Evolutionary conservation across 352 stramenopile species (phyloP).

Genomic region (Paralagenidium karlingii): DNA sequence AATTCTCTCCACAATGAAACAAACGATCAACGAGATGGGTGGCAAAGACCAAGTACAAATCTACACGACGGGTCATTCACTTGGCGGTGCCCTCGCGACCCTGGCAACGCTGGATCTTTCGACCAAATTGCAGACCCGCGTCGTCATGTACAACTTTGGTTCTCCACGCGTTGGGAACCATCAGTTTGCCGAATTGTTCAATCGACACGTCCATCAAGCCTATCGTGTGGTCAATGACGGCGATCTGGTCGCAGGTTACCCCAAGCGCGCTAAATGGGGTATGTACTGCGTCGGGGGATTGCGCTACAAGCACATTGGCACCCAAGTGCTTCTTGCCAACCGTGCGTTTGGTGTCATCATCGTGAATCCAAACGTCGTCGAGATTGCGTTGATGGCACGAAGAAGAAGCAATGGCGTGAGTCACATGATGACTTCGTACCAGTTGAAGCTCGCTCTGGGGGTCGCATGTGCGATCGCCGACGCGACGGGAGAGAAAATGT

Average conservation of each 20-base stretch:
- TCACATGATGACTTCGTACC: slow-evolving; percentile 2
- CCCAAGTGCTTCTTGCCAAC: slow-evolving; percentile 8
- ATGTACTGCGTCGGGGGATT: slow-evolving; percentile 3
- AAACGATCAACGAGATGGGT: no score
- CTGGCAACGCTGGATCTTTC: no score
- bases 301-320: slow-evolving; percentile 14
- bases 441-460: no score
- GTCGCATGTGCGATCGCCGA: no score
- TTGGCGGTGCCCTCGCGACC: no score
- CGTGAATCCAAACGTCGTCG: slow-evolving; percentile 14
- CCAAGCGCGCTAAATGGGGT: slow-evolving; percentile 4
- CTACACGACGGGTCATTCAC: no score
- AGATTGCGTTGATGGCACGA: slow-evolving; percentile 10
- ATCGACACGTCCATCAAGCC: slow-evolving; percentile 1
- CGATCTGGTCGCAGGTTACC: slow-evolving; percentile 9
- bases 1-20: no score
- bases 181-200: slow-evolving; percentile 6
- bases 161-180: slow-evolving; percentile 15
- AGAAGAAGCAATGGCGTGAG: slow-evolving; percentile 3
- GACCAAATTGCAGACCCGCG: slow-evolving; percentile 1
- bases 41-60: no score
- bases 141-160: slow-evolving; percentile 17
- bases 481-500: no score
- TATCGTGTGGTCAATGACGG: slow-evolving; percentile 13
- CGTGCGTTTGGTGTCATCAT: slow-evolving; percentile 9